Evolutionary conservation across 176 grass and related monocot species (phyloP).

Genomic region (Rhynchospora breviuscula): DNA sequence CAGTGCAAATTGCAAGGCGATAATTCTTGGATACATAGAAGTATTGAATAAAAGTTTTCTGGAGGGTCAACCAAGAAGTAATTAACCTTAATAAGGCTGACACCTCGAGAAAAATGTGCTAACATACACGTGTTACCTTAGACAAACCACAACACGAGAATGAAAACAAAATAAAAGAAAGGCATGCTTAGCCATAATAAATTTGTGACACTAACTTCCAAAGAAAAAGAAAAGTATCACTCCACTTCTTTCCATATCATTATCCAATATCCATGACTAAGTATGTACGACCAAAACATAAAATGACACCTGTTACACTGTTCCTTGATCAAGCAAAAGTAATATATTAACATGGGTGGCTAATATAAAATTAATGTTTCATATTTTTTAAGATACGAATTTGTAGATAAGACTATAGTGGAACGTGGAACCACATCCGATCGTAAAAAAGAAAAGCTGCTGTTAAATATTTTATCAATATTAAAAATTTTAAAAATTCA

Average conservation of each 20-base stretch:
- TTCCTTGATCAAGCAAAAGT: neutral
- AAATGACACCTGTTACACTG: neutral
- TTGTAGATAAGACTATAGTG: too few relatives aligned
- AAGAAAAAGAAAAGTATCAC: neutral
- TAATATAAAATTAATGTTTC: neutral
- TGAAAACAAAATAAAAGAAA: neutral
- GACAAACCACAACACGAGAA: neutral
- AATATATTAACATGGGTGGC: neutral
- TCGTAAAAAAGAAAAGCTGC: too few relatives aligned
- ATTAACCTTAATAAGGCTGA: neutral
- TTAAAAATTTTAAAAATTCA: too few relatives aligned
- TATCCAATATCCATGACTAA: neutral
- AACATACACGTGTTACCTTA: neutral
- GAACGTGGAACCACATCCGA: too few relatives aligned
- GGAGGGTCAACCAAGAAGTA: neutral
- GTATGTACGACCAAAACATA: neutral
- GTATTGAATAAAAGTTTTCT: too few relatives aligned
- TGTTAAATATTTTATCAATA: too few relatives aligned
- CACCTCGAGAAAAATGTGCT: neutral
- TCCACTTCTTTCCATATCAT: conserved; percentile 6
- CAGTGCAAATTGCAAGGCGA: too few relatives aligned
- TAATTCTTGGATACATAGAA: too few relatives aligned
- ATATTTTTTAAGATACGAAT: too few relatives aligned
- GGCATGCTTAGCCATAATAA: neutral
- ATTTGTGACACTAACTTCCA: neutral